These are phyloP conservation scores for Myriosclerotinia curreyana DNA, from an alignment of 2,329 filamentous ascomycete species.

Conservation along the genomic window DNA sequence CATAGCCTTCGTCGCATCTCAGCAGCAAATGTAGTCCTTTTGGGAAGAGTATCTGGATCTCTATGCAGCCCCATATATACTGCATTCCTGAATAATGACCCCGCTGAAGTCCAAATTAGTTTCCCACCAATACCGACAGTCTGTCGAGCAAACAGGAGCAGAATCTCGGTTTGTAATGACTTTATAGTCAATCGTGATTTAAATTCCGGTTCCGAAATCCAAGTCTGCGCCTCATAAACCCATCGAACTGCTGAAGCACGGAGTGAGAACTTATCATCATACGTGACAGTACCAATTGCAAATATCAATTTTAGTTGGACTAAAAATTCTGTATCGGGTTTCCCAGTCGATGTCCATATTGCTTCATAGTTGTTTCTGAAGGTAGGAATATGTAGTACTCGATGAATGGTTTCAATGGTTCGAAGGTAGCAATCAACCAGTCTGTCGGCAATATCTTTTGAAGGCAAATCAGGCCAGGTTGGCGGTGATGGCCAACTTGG, in stretches of 20 bases:
- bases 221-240: conserved; percentile 57
- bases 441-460: conserved; percentile 45
- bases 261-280: conserved; percentile 51
- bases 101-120: conserved; percentile 49
- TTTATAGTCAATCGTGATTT: conserved; percentile 51
- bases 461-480: conserved; percentile 46
- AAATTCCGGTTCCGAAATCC: conserved; percentile 51
- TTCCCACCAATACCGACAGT: conserved; percentile 44
- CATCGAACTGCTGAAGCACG: conserved; percentile 51
- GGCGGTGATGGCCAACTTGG: conserved; percentile 49
- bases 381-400: conserved; percentile 51
- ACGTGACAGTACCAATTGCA: conserved; percentile 52
- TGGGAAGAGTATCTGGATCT: conserved; percentile 45
- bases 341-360: conserved; percentile 44
- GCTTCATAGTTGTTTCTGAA: conserved; percentile 50
- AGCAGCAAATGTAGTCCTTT: conserved; percentile 39
- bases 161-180: conserved; percentile 48
- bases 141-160: conserved; percentile 47
- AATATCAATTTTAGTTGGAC: conserved; percentile 57
- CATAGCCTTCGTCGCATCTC: conserved; percentile 53
- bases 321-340: conserved; percentile 46
- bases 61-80: conserved; percentile 52
- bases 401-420: conserved; percentile 48
- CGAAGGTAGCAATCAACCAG: conserved; percentile 51
- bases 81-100: conserved; percentile 46